A percentile compares a stretch with the other conserved stretches of the same genome.
These are phyloP conservation scores for Calocybe gangraenosa DNA, from an alignment of 768 basidiomycete genomes.

Conservation along the genomic window DNA sequence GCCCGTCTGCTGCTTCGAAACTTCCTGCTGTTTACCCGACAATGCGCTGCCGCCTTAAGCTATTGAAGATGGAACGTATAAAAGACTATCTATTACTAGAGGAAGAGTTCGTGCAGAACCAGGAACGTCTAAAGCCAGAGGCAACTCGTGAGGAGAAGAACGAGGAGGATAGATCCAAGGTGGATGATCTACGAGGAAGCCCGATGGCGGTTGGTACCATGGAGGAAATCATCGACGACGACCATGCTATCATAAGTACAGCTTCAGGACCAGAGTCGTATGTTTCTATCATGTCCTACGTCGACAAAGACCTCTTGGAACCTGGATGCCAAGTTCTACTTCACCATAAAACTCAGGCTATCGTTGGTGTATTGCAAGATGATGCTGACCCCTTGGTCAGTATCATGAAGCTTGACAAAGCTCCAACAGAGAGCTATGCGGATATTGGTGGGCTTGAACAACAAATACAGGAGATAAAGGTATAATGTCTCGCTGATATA, in stretches of 20 bases:
- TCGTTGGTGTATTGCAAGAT: conserved; percentile 94
- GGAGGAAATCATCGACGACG: conserved; percentile 97
- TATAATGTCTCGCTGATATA: conserved; percentile 22
- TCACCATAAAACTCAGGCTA: conserved; percentile 93
- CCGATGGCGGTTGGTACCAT: conserved; percentile 99
- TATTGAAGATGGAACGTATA: conserved; percentile 96
- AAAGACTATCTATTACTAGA: conserved; percentile 97
- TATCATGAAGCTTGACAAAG: conserved; percentile 99
- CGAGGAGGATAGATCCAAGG: conserved; percentile 88
- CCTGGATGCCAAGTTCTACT: conserved; percentile 93
- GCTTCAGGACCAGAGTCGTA: conserved; percentile 95
- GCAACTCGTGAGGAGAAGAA: conserved; percentile 90
- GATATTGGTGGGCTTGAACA: conserved; percentile 96
- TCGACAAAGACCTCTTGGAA: conserved; percentile 97
- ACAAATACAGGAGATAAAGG: conserved; percentile 99
- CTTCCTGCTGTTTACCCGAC: conserved; percentile 92
- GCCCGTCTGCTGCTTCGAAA: conserved; percentile 88
- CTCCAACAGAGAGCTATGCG: conserved; percentile 97
- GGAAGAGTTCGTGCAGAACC: conserved; percentile 91
- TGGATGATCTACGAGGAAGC: conserved; percentile 91
- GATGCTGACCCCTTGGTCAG: conserved; percentile 95
- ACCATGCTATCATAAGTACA: conserved; percentile 98
- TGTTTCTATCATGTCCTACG: conserved; percentile 95
- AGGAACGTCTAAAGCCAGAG: conserved; percentile 87
- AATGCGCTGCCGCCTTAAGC: conserved; percentile 90